Conservation (phyloP, 2,329 filamentous ascomycete genomes). For the Triangularia verruculosa region DNA sequence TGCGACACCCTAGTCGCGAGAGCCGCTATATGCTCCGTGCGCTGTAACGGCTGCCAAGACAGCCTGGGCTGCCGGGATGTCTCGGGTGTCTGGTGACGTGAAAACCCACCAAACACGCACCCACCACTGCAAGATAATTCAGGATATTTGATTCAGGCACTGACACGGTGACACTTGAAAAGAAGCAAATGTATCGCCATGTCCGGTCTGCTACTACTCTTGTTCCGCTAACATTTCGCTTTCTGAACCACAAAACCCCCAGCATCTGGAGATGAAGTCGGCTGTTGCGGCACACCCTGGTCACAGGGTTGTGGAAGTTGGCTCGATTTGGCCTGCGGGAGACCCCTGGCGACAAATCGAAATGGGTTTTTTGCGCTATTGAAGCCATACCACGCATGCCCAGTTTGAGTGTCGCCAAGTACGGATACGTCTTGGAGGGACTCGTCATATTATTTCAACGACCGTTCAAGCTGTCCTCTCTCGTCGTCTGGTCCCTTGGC, state of each 20-base stretch:
- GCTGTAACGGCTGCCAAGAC: neutral
- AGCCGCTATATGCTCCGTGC: neutral
- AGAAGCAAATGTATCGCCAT: too few species aligned
- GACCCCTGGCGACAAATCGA: neutral
- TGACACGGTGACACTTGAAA: too few species aligned
- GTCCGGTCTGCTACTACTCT: too few species aligned
- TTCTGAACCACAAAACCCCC: neutral
- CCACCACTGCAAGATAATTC: neutral
- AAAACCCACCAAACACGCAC: neutral
- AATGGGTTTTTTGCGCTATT: neutral
- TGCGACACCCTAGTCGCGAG: too few species aligned
- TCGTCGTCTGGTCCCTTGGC: neutral
- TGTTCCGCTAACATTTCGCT: neutral
- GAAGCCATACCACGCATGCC: neutral
- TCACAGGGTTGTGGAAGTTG: neutral
- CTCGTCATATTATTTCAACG: neutral
- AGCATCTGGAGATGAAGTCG: neutral
- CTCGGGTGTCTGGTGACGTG: neutral
- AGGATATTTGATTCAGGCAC: too few species aligned
- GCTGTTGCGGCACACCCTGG: conserved; percentile 7
- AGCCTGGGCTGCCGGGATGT: neutral
- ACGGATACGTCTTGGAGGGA: neutral
- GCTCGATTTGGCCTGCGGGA: neutral
- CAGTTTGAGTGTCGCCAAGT: neutral
- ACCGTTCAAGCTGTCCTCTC: neutral